Conservation (phyloP, 192 early-diverging fungal genomes). For the Entophlyctis luteolus region DNA sequence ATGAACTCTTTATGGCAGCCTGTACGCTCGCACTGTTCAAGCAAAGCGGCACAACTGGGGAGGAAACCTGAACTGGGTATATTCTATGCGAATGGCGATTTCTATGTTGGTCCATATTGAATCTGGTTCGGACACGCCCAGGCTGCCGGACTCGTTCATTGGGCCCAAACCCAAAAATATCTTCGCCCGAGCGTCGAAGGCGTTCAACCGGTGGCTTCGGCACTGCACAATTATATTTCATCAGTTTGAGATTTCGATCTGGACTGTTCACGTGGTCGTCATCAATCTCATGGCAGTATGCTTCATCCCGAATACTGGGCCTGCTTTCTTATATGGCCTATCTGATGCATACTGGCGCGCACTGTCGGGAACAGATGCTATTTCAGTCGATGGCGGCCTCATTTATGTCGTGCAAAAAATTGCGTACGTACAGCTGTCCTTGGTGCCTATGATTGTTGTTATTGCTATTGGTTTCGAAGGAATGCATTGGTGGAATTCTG, state of each 20-base stretch:
- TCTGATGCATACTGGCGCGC: neutral
- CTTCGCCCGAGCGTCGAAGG: neutral
- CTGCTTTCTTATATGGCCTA: neutral
- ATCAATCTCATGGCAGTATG: neutral
- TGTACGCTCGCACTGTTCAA: constrained; percentile 6
- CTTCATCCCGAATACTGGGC: neutral
- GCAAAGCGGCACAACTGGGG: constrained; percentile 13
- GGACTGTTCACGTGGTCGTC: neutral
- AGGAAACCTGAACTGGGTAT: neutral
- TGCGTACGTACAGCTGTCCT: neutral
- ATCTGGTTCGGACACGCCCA: neutral
- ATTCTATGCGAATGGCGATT: neutral
- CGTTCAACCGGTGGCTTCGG: neutral
- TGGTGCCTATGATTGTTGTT: neutral
- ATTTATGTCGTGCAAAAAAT: neutral
- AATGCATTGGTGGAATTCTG: neutral
- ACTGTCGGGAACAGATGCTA: neutral
- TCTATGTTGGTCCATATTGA: neutral
- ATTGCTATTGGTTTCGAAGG: constrained; percentile 6
- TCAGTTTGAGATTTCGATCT: neutral
- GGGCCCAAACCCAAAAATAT: neutral
- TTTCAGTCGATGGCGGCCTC: neutral
- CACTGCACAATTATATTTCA: constrained; percentile 8
- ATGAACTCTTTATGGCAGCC: constrained; percentile 22
- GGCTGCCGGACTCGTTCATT: neutral